A percentile compares a stretch with the other conserved stretches of the same genome.
These are phyloP conservation scores for Nowakowskiella sp. DNA, from an alignment of 192 early-diverging fungal species.

Conservation along the genomic window DNA sequence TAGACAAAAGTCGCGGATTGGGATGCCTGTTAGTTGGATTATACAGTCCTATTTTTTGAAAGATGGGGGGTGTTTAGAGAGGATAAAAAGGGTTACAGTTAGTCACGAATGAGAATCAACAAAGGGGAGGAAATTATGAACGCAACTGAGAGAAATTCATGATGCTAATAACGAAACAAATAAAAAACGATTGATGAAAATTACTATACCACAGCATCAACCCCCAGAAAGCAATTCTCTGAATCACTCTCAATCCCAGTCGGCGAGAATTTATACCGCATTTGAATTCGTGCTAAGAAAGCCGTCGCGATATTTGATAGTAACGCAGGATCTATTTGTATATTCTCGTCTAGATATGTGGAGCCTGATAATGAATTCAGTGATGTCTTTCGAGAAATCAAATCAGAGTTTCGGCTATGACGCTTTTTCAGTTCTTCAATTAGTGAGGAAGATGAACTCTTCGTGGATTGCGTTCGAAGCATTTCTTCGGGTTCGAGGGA, in stretches of 20 bases:
- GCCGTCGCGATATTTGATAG: slow-evolving; percentile 32
- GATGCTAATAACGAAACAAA: neutral
- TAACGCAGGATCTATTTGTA: slow-evolving; percentile 25
- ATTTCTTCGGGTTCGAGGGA: too few relatives aligned
- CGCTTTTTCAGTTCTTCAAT: too few relatives aligned
- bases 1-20: slow-evolving; percentile 79
- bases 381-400: too few relatives aligned
- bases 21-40: slow-evolving; percentile 80
- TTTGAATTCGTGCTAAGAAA: slow-evolving; percentile 21
- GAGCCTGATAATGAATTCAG: too few relatives aligned
- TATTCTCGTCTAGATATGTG: too few relatives aligned
- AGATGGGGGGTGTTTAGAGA: slow-evolving; percentile 4
- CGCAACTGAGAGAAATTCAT: too few relatives aligned
- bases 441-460: too few relatives aligned
- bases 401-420: too few relatives aligned
- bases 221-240: slow-evolving; percentile 70
- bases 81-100: slow-evolving; percentile 2
- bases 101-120: slow-evolving; percentile 7
- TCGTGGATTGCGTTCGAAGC: too few relatives aligned
- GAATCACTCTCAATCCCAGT: neutral
- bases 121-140: slow-evolving; percentile 6
- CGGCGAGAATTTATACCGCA: neutral
- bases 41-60: slow-evolving; percentile 63
- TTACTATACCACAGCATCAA: slow-evolving; percentile 70
- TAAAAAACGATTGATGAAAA: neutral